Evolutionary conservation across 2,329 filamentous ascomycete genomes (phyloP).

Genomic region (Nigrograna mackinnonii): DNA sequence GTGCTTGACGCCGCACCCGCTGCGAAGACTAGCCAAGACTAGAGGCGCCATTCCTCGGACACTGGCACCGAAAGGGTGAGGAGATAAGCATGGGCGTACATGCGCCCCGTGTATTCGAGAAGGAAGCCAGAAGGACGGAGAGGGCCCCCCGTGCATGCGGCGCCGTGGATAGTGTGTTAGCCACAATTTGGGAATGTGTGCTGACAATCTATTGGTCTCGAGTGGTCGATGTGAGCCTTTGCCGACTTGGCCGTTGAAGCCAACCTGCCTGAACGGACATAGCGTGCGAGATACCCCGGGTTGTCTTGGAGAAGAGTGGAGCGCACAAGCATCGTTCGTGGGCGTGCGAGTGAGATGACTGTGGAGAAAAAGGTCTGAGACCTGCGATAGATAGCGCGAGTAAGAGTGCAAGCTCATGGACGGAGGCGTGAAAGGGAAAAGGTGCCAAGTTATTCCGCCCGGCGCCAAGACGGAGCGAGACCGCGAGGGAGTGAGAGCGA

Average conservation of each 20-base stretch:
- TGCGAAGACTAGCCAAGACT: not conserved
- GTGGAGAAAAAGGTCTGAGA: too few relatives aligned
- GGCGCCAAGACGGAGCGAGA: not conserved
- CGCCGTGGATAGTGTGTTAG: too few relatives aligned
- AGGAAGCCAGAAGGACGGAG: slow-evolving; percentile 9
- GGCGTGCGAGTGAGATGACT: too few relatives aligned
- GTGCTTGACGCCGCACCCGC: slow-evolving; percentile 9
- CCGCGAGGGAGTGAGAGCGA: not conserved
- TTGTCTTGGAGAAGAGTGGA: not conserved
- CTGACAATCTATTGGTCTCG: too few relatives aligned
- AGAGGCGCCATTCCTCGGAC: not conserved
- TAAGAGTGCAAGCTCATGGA: too few relatives aligned
- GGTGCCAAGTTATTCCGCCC: not conserved
- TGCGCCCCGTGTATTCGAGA: slow-evolving; percentile 16
- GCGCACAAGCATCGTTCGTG: too few relatives aligned
- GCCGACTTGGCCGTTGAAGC: not conserved
- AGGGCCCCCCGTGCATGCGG: too few relatives aligned
- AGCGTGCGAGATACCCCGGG: slow-evolving; percentile 1
- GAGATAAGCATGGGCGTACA: slow-evolving; percentile 18
- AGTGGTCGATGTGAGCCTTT: not conserved
- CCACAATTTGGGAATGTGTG: too few relatives aligned
- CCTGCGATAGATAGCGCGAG: too few relatives aligned
- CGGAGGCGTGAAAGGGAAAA: too few relatives aligned
- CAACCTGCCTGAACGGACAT: slow-evolving; percentile 21
- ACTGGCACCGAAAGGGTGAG: slow-evolving; percentile 11